Evolutionary conservation across 371 early-diverging fungal genomes (phyloP).

Genomic region (Batkoa obscura): DNA sequence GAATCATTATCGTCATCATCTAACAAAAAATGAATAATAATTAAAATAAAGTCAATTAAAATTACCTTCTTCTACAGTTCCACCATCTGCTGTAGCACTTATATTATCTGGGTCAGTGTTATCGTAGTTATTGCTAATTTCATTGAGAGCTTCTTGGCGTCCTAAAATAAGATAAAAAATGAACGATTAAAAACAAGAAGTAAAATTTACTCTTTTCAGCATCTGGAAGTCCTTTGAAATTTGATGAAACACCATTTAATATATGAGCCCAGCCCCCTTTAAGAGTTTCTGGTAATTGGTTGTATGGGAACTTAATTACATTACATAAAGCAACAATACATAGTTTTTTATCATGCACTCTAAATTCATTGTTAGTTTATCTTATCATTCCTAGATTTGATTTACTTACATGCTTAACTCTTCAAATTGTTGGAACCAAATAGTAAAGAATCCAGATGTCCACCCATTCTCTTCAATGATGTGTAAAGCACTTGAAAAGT

Average conservation of each 20-base stretch:
- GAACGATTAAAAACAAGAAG: too few species aligned
- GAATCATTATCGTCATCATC: too few species aligned
- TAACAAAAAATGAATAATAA: too few species aligned
- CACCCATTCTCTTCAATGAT: conserved; percentile 53
- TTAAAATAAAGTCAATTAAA: too few species aligned
- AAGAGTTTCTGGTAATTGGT: conserved; percentile 43
- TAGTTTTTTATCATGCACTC: conserved; percentile 88
- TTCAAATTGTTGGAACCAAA: conserved; percentile 52
- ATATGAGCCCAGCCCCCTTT: conserved; percentile 51
- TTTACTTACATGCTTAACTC: conserved; percentile 29
- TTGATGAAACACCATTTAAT: conserved; percentile 36
- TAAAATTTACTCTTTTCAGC: conserved; percentile 52
- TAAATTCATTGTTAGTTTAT: conserved; percentile 3
- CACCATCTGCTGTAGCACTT: too few species aligned
- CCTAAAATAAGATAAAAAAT: too few species aligned
- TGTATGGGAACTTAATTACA: conserved; percentile 41
- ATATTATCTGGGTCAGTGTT: too few species aligned
- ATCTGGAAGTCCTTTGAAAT: conserved; percentile 51
- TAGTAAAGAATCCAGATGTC: conserved; percentile 56
- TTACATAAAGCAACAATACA: conserved; percentile 57
- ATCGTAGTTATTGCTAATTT: too few species aligned
- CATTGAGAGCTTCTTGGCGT: too few species aligned
- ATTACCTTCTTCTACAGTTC: too few species aligned
- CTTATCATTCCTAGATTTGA: too few species aligned
- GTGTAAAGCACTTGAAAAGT: conserved; percentile 45